Conservation (phyloP, 208 protist species). For the Leishmania mexicana region DNA sequence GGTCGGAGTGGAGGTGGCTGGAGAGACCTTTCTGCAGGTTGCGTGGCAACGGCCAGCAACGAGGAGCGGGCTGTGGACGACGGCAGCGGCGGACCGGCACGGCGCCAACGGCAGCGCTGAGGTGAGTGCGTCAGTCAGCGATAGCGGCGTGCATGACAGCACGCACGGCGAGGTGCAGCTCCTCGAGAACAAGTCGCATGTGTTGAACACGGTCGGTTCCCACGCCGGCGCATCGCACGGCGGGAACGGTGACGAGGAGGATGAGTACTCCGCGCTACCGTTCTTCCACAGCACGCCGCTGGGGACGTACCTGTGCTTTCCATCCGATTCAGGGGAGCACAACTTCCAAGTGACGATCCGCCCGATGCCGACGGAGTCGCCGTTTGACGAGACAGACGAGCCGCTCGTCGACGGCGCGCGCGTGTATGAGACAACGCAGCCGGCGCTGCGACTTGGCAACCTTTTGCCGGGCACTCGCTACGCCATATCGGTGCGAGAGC, state of each 20-base stretch:
- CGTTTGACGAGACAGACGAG: conserved; percentile 83
- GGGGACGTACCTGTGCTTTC: conserved; percentile 71
- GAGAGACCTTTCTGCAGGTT: conserved; percentile 88
- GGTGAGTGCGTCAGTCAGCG: neutral
- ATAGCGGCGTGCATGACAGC: neutral
- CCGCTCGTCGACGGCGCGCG: conserved; percentile 82
- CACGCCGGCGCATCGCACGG: conserved; percentile 1
- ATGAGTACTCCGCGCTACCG: conserved; percentile 14
- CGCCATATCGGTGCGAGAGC: conserved; percentile 80
- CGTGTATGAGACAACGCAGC: conserved; percentile 91
- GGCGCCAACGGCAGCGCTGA: neutral
- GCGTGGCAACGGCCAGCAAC: conserved; percentile 64
- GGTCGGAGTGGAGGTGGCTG: conserved; percentile 60
- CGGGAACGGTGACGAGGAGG: conserved; percentile 22
- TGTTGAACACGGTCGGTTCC: conserved; percentile 8
- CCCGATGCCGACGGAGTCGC: conserved; percentile 63
- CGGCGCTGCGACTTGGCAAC: conserved; percentile 78
- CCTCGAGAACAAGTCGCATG: neutral
- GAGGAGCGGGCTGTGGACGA: neutral
- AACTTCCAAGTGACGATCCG: conserved; percentile 90
- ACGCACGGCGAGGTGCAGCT: neutral
- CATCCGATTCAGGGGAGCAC: conserved; percentile 65
- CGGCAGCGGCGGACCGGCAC: neutral
- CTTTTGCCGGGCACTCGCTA: conserved; percentile 85
- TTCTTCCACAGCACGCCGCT: conserved; percentile 6